Percentiles rank a stretch among this genome's conserved stretches.
Conservation (phyloP, 257 asterid genomes). For the Solanum appendiculatum region DNA sequence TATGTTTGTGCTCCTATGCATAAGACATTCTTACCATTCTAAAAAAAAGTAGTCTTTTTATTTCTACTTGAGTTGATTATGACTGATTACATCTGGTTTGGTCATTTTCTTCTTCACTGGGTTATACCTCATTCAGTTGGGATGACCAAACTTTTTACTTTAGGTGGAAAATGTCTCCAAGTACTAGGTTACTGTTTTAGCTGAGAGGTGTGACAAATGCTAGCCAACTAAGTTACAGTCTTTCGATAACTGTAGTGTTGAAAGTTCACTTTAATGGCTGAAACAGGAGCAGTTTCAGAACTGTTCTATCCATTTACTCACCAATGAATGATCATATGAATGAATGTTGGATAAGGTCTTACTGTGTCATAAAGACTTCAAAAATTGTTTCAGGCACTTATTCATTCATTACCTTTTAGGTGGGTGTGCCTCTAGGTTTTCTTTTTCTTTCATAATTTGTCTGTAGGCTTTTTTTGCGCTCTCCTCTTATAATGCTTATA, state of each 20-base stretch:
- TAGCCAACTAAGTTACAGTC: neutral
- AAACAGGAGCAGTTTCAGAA: neutral
- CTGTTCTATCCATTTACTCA: neutral
- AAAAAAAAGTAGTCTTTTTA: neutral
- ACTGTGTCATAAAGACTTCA: neutral
- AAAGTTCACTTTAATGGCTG: neutral
- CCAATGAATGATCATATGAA: neutral
- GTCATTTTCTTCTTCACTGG: neutral
- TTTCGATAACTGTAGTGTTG: neutral
- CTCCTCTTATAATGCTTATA: neutral
- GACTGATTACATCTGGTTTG: neutral
- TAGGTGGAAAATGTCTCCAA: neutral
- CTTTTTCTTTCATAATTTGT: neutral
- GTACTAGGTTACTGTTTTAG: neutral
- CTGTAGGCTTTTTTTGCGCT: neutral
- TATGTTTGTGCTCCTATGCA: neutral
- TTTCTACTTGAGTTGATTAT: neutral
- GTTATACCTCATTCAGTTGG: neutral
- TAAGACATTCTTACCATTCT: neutral
- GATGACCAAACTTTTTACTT: neutral
- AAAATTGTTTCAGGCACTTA: neutral
- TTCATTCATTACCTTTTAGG: neutral
- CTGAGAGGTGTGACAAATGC: neutral
- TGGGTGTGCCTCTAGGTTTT: neutral
- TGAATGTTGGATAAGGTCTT: neutral